Evolutionary conservation across 2,329 filamentous ascomycete species (phyloP), one percentile per base, ranked within the genome.

Genomic region (Ophiostoma perfectum): DNA sequence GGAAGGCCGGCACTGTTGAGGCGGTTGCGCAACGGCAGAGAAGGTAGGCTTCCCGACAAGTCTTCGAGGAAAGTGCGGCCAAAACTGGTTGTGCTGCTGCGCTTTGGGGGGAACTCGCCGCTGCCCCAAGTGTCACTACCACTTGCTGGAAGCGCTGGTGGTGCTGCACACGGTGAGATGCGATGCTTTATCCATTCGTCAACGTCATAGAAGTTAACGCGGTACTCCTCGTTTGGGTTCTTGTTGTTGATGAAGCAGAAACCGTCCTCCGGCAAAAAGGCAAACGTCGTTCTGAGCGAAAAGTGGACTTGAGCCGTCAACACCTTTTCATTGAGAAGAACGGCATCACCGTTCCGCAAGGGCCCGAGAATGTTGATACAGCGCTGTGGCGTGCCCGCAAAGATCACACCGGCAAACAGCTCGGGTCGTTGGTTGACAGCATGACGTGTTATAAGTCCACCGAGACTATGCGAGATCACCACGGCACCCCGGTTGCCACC

Each of bases 281-380:
- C 87, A 74, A 91, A 97, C 58, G 88, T 93, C 0, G 93, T 96
- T 7, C 94, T 86, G 65, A 98, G 88, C 0, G 90, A 93, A 74
- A 98, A 97, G 78, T 96, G 96, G 73, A 97, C 93, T 75, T 95
- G 91, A 0, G 94, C 93, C 0, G 93, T 97, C 16, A 98, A 83
- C 0, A 97, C 90, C 72, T 92, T 91, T 70, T 93, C 93, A 74
- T 93, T 96, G 70, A 97, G 83, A 0, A 97, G 83, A 0, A 97
- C 93, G 18, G 93, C 91, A 75, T 98, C 93, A n/a, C 93, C 93
- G 73, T 96, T 94, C 47, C 93, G 88, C 12, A 98, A 78, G 0
- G 93, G 93, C 0, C 94, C 94, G 4, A 97, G 83, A 66, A 97
- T 95, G 76, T 97, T 97, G 76, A 97, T 87, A 75, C 93, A 97